phyloP scores from a whole-genome alignment of 495 filamentous ascomycete genomes.

The Amniculicola lignicola region DNA sequence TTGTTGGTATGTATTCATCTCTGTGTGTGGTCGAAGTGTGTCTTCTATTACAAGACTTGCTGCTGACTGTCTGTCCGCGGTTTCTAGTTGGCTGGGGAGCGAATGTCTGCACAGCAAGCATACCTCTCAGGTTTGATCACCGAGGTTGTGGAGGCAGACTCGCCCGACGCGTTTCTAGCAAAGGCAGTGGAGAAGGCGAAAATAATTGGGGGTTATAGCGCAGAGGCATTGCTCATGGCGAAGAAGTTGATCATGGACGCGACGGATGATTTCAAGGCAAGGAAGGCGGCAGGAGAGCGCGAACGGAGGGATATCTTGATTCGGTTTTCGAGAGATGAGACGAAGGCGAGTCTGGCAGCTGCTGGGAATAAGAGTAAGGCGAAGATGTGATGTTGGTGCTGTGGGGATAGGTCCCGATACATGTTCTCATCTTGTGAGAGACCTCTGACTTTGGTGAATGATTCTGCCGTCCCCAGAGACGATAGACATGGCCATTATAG shows the following conservation, averaged over 20 bases:
- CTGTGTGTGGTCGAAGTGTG: no score
- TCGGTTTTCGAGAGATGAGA: slow-evolving; percentile 19
- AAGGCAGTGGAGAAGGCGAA: slow-evolving; percentile 19
- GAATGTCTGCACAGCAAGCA: slow-evolving; percentile 19
- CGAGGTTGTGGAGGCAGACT: slow-evolving; percentile 5
- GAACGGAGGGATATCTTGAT: slow-evolving; percentile 22
- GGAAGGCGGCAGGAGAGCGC: slow-evolving; percentile 21
- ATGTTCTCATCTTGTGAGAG: no score
- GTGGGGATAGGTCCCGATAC: no score
- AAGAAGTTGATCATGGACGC: slow-evolving; percentile 18
- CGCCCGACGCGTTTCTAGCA: slow-evolving; percentile 10
- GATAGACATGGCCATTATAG: no score
- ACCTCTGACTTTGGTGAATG: no score
- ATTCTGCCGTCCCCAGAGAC: no score
- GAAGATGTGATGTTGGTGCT: no score
- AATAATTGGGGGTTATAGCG: slow-evolving; percentile 20
- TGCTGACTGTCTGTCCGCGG: no score
- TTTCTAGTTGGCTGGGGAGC: slow-evolving; percentile 25
- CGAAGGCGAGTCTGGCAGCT: slow-evolving; percentile 17
- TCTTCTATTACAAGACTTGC: no score
- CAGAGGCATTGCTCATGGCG: slow-evolving; percentile 22
- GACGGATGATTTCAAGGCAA: slow-evolving; percentile 9
- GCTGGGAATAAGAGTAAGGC: slow-evolving; percentile 16
- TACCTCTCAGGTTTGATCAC: slow-evolving; percentile 26
- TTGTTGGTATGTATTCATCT: no score